phyloP scores from a whole-genome alignment of 768 basidiomycete genomes.

The Clathrus columnatus region DNA sequence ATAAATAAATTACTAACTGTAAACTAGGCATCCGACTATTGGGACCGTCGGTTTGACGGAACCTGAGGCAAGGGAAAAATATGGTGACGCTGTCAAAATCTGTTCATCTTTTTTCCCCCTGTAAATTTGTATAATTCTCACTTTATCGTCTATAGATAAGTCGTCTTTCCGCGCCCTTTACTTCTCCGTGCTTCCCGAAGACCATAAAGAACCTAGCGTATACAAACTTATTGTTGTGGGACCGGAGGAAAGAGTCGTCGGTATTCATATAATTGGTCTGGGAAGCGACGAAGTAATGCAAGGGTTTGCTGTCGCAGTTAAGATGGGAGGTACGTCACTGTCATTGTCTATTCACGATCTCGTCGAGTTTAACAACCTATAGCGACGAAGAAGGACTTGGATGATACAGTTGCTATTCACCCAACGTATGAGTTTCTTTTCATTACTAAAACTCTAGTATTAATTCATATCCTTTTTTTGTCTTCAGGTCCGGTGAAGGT shows the following conservation, averaged over 20 bases:
- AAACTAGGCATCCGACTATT: slow-evolving; percentile 78
- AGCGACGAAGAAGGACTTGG: slow-evolving; percentile 75
- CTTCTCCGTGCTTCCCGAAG: slow-evolving; percentile 83
- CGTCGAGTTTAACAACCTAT: slow-evolving; percentile 2
- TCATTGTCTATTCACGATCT: not conserved
- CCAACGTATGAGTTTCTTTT: slow-evolving; percentile 52
- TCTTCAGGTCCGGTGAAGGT: slow-evolving; percentile 13
- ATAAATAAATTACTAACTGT: slow-evolving; percentile 4
- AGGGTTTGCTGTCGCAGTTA: slow-evolving; percentile 94
- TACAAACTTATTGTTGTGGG: slow-evolving; percentile 88
- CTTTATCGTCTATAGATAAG: slow-evolving; percentile 45
- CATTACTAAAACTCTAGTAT: not conserved
- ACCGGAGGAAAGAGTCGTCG: slow-evolving; percentile 91
- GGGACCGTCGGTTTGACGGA: slow-evolving; percentile 95
- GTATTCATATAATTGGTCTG: slow-evolving; percentile 83
- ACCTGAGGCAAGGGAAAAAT: slow-evolving; percentile 78
- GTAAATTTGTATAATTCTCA: not conserved
- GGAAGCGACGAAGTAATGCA: slow-evolving; percentile 94
- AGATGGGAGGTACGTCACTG: slow-evolving; percentile 68
- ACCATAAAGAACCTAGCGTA: slow-evolving; percentile 90
- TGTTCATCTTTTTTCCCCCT: slow-evolving; percentile 49
- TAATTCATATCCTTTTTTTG: not conserved
- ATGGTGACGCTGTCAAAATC: slow-evolving; percentile 83
- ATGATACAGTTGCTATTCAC: slow-evolving; percentile 87
- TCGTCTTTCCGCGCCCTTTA: slow-evolving; percentile 78